Evolutionary conservation across 2,329 filamentous ascomycete species (phyloP).

Genomic region (Zasmidium cellare): DNA sequence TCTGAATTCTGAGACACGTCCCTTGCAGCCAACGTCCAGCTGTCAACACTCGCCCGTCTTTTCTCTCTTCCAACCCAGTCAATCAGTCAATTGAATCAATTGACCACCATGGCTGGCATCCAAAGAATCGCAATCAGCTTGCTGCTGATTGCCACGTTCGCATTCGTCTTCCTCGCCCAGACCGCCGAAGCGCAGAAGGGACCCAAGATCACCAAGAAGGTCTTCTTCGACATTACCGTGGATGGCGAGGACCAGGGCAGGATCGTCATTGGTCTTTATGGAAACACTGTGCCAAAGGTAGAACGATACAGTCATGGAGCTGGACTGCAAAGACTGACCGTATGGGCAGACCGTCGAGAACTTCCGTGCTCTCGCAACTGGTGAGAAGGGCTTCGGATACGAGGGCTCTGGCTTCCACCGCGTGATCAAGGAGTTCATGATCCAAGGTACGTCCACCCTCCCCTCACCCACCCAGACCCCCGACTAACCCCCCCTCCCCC

Average conservation of each 20-base stretch:
- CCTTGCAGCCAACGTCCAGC: background rate
- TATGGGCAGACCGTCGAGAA: constrained; percentile 62
- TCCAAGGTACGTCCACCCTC: constrained; percentile 62
- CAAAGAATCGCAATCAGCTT: constrained; percentile 70
- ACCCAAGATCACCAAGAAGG: constrained; percentile 55
- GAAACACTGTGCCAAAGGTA: constrained; percentile 80
- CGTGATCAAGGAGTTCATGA: constrained; percentile 89
- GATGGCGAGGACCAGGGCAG: constrained; percentile 73
- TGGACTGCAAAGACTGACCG: background rate
- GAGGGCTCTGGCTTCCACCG: constrained; percentile 82
- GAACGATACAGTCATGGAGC: background rate
- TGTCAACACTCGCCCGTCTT: background rate
- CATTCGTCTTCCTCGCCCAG: constrained; percentile 74
- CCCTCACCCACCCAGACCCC: background rate
- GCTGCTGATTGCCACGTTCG: constrained; percentile 73
- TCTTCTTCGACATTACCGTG: constrained; percentile 81
- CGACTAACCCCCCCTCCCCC: background rate
- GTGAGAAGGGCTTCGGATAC: constrained; percentile 84
- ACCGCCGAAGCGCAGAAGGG: constrained; percentile 75
- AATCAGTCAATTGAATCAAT: background rate
- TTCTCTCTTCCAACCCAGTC: constrained; percentile 2
- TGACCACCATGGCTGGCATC: constrained; percentile 69
- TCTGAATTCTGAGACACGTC: background rate
- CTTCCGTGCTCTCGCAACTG: constrained; percentile 78
- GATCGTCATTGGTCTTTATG: constrained; percentile 80